These are phyloP conservation scores for Xerocomus spinulosus DNA, from an alignment of 768 basidiomycete species.

Conservation along the genomic window DNA sequence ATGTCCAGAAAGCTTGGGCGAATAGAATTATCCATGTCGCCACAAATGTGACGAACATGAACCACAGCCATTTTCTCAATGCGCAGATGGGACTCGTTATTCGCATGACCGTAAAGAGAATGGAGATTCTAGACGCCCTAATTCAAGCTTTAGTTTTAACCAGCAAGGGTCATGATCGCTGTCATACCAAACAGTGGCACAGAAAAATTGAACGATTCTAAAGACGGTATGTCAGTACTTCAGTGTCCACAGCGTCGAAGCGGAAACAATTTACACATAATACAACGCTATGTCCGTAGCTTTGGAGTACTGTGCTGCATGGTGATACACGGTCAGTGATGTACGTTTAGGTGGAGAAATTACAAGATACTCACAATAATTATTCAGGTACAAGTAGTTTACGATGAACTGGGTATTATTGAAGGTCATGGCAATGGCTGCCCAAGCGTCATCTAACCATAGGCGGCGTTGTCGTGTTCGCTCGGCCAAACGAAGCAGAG, in stretches of 20 bases:
- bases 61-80: neutral
- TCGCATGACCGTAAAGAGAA: constrained; percentile 5
- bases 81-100: neutral
- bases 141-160: too few species aligned
- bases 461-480: neutral
- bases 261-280: constrained; percentile 1
- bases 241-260: neutral
- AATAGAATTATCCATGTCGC: constrained; percentile 1
- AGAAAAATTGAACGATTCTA: constrained; percentile 2
- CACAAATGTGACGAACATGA: neutral
- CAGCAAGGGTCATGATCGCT: too few species aligned
- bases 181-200: constrained; percentile 3
- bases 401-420: neutral
- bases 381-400: constrained; percentile 1
- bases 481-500: constrained; percentile 2
- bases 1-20: constrained; percentile 2
- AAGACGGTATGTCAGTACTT: neutral
- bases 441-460: constrained; percentile 3
- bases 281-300: neutral
- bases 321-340: neutral
- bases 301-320: neutral
- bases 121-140: constrained; percentile 3
- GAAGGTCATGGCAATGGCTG: neutral
- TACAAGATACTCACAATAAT: neutral
- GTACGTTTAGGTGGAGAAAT: neutral